Conservation (phyloP, 257 asterid species). For the Echium plantagineum region DNA sequence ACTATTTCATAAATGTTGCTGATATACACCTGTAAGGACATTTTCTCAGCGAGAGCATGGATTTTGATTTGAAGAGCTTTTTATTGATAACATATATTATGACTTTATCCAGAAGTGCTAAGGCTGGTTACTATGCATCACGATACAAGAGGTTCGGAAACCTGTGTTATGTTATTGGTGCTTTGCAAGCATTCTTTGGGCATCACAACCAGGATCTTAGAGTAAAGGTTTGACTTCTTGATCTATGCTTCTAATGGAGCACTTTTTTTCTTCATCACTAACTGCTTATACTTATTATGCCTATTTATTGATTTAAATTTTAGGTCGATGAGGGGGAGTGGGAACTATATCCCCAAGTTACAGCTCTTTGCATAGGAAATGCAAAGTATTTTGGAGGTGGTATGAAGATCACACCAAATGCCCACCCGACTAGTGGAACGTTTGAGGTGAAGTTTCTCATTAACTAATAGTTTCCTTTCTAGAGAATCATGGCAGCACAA, state of each 20-base stretch:
- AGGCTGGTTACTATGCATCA: constrained; percentile 86
- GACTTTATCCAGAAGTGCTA: constrained; percentile 60
- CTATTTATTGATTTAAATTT: constrained; percentile 2
- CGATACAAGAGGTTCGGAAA: constrained; percentile 82
- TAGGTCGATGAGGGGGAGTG: constrained; percentile 78
- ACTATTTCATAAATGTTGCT: constrained; percentile 80
- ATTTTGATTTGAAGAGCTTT: neutral
- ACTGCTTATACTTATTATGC: neutral
- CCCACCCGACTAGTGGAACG: constrained; percentile 48
- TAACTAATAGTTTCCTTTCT: neutral
- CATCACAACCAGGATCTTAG: constrained; percentile 67
- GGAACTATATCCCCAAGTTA: constrained; percentile 68
- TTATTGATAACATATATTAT: neutral
- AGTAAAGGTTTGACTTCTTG: constrained; percentile 50
- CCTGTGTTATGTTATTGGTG: constrained; percentile 78
- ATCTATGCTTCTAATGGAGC: neutral
- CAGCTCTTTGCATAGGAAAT: constrained; percentile 87
- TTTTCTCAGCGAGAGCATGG: neutral
- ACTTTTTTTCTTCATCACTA: neutral
- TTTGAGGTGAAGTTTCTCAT: constrained; percentile 48
- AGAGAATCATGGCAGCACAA: neutral
- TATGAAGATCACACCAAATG: constrained; percentile 87
- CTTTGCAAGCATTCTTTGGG: constrained; percentile 71
- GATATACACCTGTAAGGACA: constrained; percentile 73
- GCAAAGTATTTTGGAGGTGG: constrained; percentile 94